These are phyloP conservation scores for Globisporangium yorkense DNA, from an alignment of 352 stramenopile species.

Conservation along the genomic window DNA sequence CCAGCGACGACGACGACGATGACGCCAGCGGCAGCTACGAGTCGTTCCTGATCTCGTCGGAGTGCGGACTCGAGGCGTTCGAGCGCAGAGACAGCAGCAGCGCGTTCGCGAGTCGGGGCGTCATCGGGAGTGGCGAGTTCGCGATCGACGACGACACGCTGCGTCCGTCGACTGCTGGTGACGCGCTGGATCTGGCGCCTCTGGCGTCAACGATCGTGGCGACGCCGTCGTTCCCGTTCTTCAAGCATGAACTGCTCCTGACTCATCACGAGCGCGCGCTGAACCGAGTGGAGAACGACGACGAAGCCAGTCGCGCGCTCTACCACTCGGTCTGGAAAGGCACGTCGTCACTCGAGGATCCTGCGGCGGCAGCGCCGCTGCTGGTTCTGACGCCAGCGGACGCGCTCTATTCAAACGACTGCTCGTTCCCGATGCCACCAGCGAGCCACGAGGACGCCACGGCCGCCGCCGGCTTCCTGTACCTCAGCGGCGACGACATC, in stretches of 20 bases:
- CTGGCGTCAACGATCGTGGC: background rate
- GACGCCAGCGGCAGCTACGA: background rate
- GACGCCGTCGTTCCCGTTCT: too few species aligned
- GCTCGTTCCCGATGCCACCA: background rate
- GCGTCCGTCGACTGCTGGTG: too few species aligned
- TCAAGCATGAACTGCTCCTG: background rate
- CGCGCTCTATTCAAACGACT: background rate
- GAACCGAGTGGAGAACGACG: background rate
- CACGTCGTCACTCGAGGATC: background rate
- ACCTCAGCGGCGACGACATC: background rate
- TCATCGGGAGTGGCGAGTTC: too few species aligned
- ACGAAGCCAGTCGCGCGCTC: background rate
- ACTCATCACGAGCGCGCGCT: background rate
- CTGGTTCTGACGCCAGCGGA: background rate
- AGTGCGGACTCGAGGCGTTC: background rate
- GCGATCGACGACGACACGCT: background rate
- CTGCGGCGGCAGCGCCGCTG: background rate
- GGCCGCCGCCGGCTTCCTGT: background rate
- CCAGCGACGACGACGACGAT: background rate
- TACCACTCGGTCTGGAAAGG: conserved; percentile 4
- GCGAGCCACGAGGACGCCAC: background rate
- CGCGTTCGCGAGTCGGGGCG: too few species aligned
- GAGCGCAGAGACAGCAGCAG: too few species aligned
- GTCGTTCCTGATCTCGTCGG: background rate
- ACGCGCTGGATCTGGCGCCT: background rate